Percentiles rank a stretch among this genome's conserved stretches.
phyloP scores from a whole-genome alignment of 495 filamentous ascomycete species.

The Haplographium delicatum region DNA sequence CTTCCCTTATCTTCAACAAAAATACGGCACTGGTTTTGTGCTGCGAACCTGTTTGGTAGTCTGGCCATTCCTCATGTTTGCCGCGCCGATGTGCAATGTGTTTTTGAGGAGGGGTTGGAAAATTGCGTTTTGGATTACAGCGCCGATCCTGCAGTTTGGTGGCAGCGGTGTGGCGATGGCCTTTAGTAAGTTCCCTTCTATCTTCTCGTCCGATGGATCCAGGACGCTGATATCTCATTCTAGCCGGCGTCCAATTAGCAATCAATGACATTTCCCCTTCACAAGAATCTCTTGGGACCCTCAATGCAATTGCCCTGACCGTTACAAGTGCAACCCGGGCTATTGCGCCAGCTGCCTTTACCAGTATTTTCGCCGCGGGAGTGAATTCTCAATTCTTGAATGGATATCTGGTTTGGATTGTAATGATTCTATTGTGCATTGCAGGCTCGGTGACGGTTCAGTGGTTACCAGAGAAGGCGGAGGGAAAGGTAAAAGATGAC shows the following conservation, averaged over 20 bases:
- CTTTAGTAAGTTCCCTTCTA: slow-evolving; percentile 38
- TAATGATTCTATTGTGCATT: slow-evolving; percentile 44
- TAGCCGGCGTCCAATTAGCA: slow-evolving; percentile 55
- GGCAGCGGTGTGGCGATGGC: slow-evolving; percentile 61
- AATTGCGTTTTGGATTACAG: slow-evolving; percentile 50
- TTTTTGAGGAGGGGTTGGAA: slow-evolving; percentile 40
- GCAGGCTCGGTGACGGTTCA: slow-evolving; percentile 38
- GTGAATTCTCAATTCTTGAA: slow-evolving; percentile 47
- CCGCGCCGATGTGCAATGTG: slow-evolving; percentile 44
- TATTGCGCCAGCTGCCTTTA: slow-evolving; percentile 54
- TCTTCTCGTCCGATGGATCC: not conserved
- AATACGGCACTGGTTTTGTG: slow-evolving; percentile 55
- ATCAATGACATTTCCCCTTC: slow-evolving; percentile 61
- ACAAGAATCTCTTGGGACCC: slow-evolving; percentile 50
- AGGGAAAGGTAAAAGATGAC: slow-evolving; percentile 27
- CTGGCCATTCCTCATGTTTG: slow-evolving; percentile 55
- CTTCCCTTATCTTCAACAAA: slow-evolving; percentile 55
- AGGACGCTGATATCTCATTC: slow-evolving; percentile 10
- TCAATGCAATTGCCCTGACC: slow-evolving; percentile 61
- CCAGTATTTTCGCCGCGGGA: slow-evolving; percentile 57
- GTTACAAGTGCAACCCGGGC: slow-evolving; percentile 45
- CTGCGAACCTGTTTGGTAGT: slow-evolving; percentile 44
- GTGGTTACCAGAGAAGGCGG: slow-evolving; percentile 45
- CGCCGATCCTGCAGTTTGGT: slow-evolving; percentile 33
- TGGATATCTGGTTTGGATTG: slow-evolving; percentile 63